Percentiles rank a stretch among this genome's conserved stretches.
phyloP scores from a whole-genome alignment of 208 protist species.

The Acanthamoeba healyi region DNA sequence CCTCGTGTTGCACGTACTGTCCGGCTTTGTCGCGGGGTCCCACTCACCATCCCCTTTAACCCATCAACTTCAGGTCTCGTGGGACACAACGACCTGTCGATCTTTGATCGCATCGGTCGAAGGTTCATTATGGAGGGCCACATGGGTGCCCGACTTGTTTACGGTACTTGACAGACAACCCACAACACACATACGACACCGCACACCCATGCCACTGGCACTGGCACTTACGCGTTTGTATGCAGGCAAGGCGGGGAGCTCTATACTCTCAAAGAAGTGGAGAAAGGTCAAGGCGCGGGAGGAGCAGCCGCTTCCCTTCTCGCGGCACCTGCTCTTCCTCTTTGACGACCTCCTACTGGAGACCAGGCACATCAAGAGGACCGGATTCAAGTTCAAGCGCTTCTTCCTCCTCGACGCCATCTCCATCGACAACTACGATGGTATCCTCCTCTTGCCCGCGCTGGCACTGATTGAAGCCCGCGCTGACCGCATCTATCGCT shows the following conservation, averaged over 20 bases:
- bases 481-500: too few relatives aligned
- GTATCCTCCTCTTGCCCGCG: too few relatives aligned
- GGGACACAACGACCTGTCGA: not conserved
- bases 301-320: not conserved
- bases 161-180: not conserved
- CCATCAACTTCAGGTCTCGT: not conserved
- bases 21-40: too few relatives aligned
- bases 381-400: conserved; percentile 2
- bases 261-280: not conserved
- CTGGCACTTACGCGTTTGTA: not conserved
- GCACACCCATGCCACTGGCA: not conserved
- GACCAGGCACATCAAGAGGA: not conserved
- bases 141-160: not conserved
- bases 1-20: not conserved
- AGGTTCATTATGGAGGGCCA: not conserved
- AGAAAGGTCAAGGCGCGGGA: not conserved
- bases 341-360: conserved; percentile 4
- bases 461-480: too few relatives aligned
- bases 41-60: too few relatives aligned
- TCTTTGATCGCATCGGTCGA: conserved; percentile 13
- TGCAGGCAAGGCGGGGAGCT: not conserved
- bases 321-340: not conserved
- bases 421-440: not conserved
- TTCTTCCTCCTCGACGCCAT: not conserved
- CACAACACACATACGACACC: not conserved